Evolutionary conservation across 2,329 filamentous ascomycete genomes (phyloP).

Genomic region (Ascochyta fabae): DNA sequence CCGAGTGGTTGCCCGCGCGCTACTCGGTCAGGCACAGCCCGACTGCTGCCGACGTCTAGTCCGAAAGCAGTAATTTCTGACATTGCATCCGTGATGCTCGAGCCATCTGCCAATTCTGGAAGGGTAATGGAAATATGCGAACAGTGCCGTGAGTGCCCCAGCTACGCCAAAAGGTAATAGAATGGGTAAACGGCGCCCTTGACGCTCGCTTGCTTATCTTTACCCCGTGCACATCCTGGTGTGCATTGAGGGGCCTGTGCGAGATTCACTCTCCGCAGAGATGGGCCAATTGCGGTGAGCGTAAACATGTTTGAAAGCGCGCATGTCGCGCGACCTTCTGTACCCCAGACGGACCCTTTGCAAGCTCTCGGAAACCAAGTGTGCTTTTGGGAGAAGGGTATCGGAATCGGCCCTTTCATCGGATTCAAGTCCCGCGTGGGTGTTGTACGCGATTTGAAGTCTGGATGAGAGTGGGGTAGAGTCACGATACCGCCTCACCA

Average conservation of each 20-base stretch:
- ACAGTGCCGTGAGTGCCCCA: neutral
- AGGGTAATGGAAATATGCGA: constrained; percentile 15
- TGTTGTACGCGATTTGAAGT: neutral
- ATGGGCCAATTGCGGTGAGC: constrained; percentile 9
- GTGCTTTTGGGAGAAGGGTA: neutral
- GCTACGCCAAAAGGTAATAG: constrained; percentile 2
- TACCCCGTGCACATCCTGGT: constrained; percentile 8
- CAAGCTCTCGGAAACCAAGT: neutral
- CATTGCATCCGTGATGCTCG: constrained; percentile 11
- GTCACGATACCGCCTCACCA: neutral
- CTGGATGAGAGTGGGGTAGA: neutral
- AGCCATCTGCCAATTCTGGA: constrained; percentile 19
- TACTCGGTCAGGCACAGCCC: constrained; percentile 14
- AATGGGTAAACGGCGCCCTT: constrained; percentile 10
- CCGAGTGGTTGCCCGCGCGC: constrained; percentile 24
- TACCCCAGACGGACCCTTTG: constrained; percentile 15
- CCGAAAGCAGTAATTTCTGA: constrained; percentile 25
- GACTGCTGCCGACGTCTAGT: constrained; percentile 22
- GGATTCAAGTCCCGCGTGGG: neutral
- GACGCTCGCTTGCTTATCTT: constrained; percentile 12
- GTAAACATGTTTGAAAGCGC: neutral
- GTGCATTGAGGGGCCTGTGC: constrained; percentile 1
- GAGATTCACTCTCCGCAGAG: neutral
- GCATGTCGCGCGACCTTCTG: constrained; percentile 1
- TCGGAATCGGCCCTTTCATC: neutral